Evolutionary conservation across 2,329 filamentous ascomycete species (phyloP), one percentile per base, ranked within the genome.

Genomic region (Penicillium italicum): DNA sequence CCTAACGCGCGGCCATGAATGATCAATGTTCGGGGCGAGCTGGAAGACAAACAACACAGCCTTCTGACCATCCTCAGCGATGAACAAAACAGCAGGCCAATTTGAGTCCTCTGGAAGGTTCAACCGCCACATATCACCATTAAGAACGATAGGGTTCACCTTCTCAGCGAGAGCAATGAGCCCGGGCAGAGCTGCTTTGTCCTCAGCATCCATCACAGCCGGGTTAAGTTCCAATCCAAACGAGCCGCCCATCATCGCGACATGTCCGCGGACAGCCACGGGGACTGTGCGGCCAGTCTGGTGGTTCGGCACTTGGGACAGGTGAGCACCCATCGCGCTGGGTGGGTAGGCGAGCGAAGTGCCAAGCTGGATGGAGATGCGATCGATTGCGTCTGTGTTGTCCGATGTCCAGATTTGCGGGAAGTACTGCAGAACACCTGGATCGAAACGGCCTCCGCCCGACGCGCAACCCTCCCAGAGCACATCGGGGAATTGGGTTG

Each of bases 171-270:
- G 73, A 0, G 69, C 73, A 55, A 88, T 80, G 1, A 87, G 73
- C 0, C 65, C 74, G 0, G 85, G 84, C 0, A 88, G 76, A 30
- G 76, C 74, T 0, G 72, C 76, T 44, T 72, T 75, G n/a, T 87
- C 85, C 12, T 79, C 78, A 0, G 74, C 74, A 0, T 71, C 69
- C 6, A 85, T 77, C 8, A 80, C 74, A 0, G 71, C 72, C 0
- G 85, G 85, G 63, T 86, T 78, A 8, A 88, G 77, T 66, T 88
- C 85, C 11, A 87, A 77, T 0, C 85, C 85, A 61, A 87, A 87
- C 0, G 82, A 85, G 2, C 85, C 85, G 53, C 85, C 85, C 85
- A 87, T 87, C 75, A 86, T 83, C 6, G 85, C 85, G 0, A 87
- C 85, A 53, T 87, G 84, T 0, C 81, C 83, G 33, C 85, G 82